Evolutionary conservation across 495 filamentous ascomycete genomes (phyloP).

Genomic region (Elaphomyces granulatus): DNA sequence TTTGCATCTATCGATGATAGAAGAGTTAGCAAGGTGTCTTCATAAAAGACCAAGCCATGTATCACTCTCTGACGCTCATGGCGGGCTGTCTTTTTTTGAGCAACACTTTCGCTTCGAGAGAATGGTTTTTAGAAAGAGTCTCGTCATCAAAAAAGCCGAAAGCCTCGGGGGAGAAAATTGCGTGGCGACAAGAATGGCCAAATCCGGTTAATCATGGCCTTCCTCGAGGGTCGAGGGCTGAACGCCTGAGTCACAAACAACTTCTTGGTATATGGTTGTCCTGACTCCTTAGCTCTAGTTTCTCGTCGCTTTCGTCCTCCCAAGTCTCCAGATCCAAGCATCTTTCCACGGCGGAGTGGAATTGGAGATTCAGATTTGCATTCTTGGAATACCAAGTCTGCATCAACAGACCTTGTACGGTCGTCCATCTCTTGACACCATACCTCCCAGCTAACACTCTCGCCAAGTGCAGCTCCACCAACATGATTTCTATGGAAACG

Average conservation of each 20-base stretch:
- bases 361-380: constrained; percentile 1
- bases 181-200: not conserved
- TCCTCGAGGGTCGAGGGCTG: not conserved
- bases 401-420: not conserved
- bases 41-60: too few relatives aligned
- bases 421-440: not conserved
- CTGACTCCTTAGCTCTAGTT: not conserved
- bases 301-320: not conserved
- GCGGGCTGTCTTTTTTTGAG: too few relatives aligned
- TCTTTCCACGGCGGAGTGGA: constrained; percentile 1
- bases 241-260: constrained; percentile 2
- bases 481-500: not conserved
- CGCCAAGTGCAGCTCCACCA: not conserved
- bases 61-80: too few relatives aligned
- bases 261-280: constrained; percentile 1
- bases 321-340: constrained; percentile 1
- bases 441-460: not conserved
- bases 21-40: too few relatives aligned
- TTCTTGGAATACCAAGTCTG: not conserved
- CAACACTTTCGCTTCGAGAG: not conserved
- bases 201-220: not conserved
- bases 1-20: too few relatives aligned
- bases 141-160: constrained; percentile 1
- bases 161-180: not conserved
- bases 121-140: not conserved